Evolutionary conservation across 2,329 filamentous ascomycete species (phyloP), one percentile per base, ranked within the genome.

Genomic region (Diaporthe amygdali): DNA sequence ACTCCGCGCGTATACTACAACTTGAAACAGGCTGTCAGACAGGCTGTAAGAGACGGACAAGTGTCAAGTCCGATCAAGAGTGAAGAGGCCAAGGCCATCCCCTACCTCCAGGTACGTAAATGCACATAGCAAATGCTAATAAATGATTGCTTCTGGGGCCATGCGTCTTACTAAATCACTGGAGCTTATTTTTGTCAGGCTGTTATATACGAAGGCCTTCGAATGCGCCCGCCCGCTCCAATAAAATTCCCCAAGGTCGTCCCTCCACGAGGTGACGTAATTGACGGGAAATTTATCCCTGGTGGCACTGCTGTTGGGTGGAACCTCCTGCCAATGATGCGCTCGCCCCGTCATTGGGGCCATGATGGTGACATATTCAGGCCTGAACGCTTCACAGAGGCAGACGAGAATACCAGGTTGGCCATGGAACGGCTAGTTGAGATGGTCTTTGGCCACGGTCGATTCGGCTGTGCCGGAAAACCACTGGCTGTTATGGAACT

Each of bases 341-440:
- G 73, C 12, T 49, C 56, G 0, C 46, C 27, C 5, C 71, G 54
- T 14, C 25, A 70, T 15, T 74, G 69, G 55, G 90, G 90, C 6
- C 76, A 83, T 0, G 87, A 91, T 74, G 88, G 87, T 1, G 87
- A 91, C 9, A 78, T 84, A 2, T 92, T 91, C 79, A 81, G 85
- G 3, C 90, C 90, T 0, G 89, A 91, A 74, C 84, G 90, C 27
- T 92, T 90, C 89, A 78, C 81, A 47, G 81, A 78, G 5, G 75
- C 87, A 2, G 89, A 85, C 7, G 70, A 70, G 1, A 75, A 77
- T 0, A 76, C 78, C 17, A 75, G 78, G 56, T 73, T 72, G 20
- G 73, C 74, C 15, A 83, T 82, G 76, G 75, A 80, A 47, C 74
- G 75, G 9, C 79, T 77, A 0, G 73, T 81, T 47, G 82, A 82